phyloP scores from a whole-genome alignment of 495 filamentous ascomycete genomes.

The Penicillium cosmopolitanum region DNA sequence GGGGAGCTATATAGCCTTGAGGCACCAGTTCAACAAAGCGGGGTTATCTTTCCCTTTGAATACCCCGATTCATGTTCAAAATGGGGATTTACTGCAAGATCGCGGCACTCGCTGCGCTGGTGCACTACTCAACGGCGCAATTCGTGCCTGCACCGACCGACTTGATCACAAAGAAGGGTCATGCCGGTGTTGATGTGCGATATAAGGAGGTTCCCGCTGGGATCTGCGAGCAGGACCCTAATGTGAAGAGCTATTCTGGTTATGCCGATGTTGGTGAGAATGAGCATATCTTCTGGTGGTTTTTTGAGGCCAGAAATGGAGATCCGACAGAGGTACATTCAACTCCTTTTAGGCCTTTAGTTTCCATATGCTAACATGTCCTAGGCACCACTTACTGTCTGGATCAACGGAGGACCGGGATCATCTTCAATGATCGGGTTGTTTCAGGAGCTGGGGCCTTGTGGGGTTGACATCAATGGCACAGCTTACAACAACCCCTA shows the following conservation, averaged over 20 bases:
- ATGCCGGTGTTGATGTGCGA: slow-evolving; percentile 55
- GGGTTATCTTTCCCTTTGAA: slow-evolving; percentile 6
- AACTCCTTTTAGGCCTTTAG: neutral
- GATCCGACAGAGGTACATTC: slow-evolving; percentile 45
- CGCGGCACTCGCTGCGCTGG: slow-evolving; percentile 5
- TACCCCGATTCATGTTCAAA: slow-evolving; percentile 1
- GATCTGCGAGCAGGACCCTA: slow-evolving; percentile 66
- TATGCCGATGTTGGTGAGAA: slow-evolving; percentile 65
- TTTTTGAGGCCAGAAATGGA: slow-evolving; percentile 61
- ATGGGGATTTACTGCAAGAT: slow-evolving; percentile 15
- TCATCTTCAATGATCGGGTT: slow-evolving; percentile 64
- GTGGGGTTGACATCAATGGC: slow-evolving; percentile 53
- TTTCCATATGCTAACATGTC: neutral
- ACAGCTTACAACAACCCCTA: slow-evolving; percentile 60
- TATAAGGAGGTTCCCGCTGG: slow-evolving; percentile 66
- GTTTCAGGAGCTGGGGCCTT: slow-evolving; percentile 67
- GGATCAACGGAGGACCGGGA: slow-evolving; percentile 65
- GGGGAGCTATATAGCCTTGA: slow-evolving; percentile 5
- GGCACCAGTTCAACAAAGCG: slow-evolving; percentile 5
- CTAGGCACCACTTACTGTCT: slow-evolving; percentile 61
- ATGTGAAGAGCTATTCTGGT: slow-evolving; percentile 67
- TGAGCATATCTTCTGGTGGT: slow-evolving; percentile 70
- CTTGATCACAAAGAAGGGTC: slow-evolving; percentile 53
- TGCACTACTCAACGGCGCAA: slow-evolving; percentile 39
- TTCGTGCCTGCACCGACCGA: slow-evolving; percentile 63